Base-by-base conservation (phyloP, 768 basidiomycete species). In the Mycena capillaripes region DNA sequence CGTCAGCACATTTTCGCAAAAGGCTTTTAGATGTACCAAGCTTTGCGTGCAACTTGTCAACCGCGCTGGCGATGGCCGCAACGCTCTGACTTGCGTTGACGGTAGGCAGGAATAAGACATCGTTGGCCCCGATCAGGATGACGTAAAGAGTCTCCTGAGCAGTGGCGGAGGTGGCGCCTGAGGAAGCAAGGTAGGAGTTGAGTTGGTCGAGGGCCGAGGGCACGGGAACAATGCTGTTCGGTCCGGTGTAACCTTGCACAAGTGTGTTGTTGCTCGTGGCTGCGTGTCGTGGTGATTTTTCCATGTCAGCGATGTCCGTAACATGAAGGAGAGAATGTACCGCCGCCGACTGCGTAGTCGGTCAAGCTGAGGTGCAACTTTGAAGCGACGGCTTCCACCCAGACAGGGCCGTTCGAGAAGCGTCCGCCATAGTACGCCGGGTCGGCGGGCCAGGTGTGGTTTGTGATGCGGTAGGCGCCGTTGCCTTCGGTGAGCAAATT, bases 361-460 rank as follows among this genome's bases (percentile, higher is more conserved):
- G 50, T 52, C 50, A 52, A 52, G 50, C 50, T 52, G 25, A 52
- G 50, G 25, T 52, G 50, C 50, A 52, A 52, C 25, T 52, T 52
- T 25, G 50, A 52, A 52, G 50, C 50, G 50, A 52, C 50, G 25
- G 25, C 50, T 52, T 52, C 50, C 50, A 52, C 50, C 50, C 50
- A 52, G 50, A 52, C 50, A 14, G 50, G 50, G 50, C 50, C 50
- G 50, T 52, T 52, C 50, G 50, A 52, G 50, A 52, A 52, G 50
- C 50, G 50, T 52, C 50, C 50, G 50, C 50, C 50, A 52, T 52
- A 52, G 50, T 52, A 52, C 25, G 50, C 50, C 50, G 50, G 50
- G 50, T 52, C 50, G 50, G 50, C 50, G 50, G 50, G 50, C 50
- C 50, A 52, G 50, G 50, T 52, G 50, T 52, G 50, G 50, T 52